Conservation (phyloP, 2,329 filamentous ascomycete genomes). For the Fusarium albosuccineum region DNA sequence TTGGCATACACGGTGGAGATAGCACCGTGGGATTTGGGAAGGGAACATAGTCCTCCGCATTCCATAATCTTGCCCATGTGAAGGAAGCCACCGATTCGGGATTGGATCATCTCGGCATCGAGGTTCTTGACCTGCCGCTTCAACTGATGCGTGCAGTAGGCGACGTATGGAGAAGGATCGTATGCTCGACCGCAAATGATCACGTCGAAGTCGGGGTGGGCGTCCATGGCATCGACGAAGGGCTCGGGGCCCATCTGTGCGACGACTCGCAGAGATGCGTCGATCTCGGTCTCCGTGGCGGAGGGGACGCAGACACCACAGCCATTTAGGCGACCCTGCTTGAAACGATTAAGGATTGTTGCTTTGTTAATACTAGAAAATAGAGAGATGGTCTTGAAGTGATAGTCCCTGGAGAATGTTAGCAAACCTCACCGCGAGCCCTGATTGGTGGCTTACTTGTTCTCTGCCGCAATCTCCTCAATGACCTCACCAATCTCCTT, state of each 20-base stretch:
- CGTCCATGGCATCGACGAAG: constrained; percentile 57
- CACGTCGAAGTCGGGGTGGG: constrained; percentile 58
- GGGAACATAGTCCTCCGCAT: constrained; percentile 62
- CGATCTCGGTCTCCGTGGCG: constrained; percentile 54
- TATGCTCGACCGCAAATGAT: constrained; percentile 62
- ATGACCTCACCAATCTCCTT: constrained; percentile 56
- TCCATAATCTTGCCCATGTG: constrained; percentile 70
- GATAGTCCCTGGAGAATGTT: constrained; percentile 14
- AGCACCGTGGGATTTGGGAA: constrained; percentile 60
- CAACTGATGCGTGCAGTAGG: constrained; percentile 44
- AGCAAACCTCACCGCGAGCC: fast-evolving
- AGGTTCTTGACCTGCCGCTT: constrained; percentile 11
- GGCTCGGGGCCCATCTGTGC: constrained; percentile 63
- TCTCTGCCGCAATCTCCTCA: constrained; percentile 26
- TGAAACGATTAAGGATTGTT: constrained; percentile 47
- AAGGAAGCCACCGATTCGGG: constrained; percentile 52
- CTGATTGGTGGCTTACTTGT: not conserved
- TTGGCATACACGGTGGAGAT: constrained; percentile 56
- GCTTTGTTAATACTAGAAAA: constrained; percentile 55
- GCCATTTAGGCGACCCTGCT: constrained; percentile 47
- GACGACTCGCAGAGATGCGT: constrained; percentile 53
- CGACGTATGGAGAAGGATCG: constrained; percentile 57
- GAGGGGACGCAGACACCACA: constrained; percentile 58
- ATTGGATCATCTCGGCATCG: not conserved
- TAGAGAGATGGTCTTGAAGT: constrained; percentile 53